A percentile compares a stretch with the other conserved stretches of the same genome.
phyloP scores from a whole-genome alignment of 768 basidiomycete species.

The Galerina marginata region DNA sequence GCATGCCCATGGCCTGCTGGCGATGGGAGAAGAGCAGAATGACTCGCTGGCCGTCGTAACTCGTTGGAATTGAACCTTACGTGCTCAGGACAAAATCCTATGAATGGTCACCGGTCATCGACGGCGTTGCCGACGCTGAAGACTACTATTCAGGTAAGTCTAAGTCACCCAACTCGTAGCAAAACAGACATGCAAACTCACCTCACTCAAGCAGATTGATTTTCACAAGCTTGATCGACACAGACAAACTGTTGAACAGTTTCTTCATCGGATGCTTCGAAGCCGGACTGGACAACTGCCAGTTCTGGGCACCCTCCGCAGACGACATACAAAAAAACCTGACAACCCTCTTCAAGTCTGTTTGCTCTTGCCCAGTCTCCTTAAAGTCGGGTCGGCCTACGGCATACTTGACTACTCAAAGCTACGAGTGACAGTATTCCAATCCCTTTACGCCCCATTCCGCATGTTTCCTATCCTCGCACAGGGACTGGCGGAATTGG shows the following conservation, averaged over 20 bases:
- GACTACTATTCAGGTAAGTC: constrained; percentile 43
- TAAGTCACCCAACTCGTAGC: background rate
- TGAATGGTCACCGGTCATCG: constrained; percentile 44
- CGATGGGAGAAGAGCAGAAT: too few species aligned
- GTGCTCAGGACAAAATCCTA: constrained; percentile 37
- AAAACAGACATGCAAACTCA: background rate
- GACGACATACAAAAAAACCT: constrained; percentile 39
- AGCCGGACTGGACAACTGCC: constrained; percentile 40
- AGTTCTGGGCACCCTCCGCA: constrained; percentile 42
- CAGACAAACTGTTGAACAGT: constrained; percentile 37
- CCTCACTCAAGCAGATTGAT: constrained; percentile 33
- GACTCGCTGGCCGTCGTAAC: too few species aligned
- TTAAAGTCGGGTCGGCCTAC: constrained; percentile 30
- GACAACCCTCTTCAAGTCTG: constrained; percentile 34
- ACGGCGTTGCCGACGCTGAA: constrained; percentile 45
- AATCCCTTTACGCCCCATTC: constrained; percentile 38
- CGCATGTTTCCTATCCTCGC: constrained; percentile 37
- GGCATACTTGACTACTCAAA: constrained; percentile 41
- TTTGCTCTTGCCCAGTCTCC: constrained; percentile 39
- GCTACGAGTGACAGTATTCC: constrained; percentile 35
- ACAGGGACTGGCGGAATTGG: constrained; percentile 38
- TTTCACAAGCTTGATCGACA: constrained; percentile 44
- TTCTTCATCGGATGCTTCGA: constrained; percentile 43
- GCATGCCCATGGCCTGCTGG: too few species aligned
- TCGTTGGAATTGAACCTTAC: constrained; percentile 33